Conservation (phyloP, 2,329 filamentous ascomycete genomes). For the Fusarium papillatum region DNA sequence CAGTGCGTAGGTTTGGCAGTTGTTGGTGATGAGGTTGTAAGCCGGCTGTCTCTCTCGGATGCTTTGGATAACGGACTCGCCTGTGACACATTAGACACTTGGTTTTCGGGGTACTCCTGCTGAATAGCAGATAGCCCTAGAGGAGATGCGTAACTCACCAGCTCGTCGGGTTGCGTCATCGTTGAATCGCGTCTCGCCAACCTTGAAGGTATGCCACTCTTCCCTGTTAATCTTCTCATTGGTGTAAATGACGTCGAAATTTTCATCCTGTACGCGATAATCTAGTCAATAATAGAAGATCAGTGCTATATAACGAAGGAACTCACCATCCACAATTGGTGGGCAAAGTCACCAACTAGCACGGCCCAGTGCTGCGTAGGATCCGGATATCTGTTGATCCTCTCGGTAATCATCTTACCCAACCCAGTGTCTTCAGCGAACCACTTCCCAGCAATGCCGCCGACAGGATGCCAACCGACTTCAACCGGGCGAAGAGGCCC, state of each 20-base stretch:
- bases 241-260: slow-evolving; percentile 69
- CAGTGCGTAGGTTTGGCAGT: slow-evolving; percentile 70
- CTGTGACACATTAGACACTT: slow-evolving; percentile 40
- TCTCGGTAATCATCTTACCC: slow-evolving; percentile 68
- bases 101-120: not conserved
- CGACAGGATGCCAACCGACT: slow-evolving; percentile 72
- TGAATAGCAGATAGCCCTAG: not conserved
- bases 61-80: slow-evolving; percentile 65
- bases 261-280: too few species aligned
- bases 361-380: slow-evolving; percentile 73
- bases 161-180: slow-evolving; percentile 65
- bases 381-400: slow-evolving; percentile 67
- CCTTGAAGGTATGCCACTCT: slow-evolving; percentile 64
- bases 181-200: slow-evolving; percentile 67
- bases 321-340: slow-evolving; percentile 74
- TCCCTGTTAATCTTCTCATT: slow-evolving; percentile 61
- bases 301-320: too few species aligned
- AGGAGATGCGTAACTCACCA: slow-evolving; percentile 49
- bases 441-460: slow-evolving; percentile 69
- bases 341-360: slow-evolving; percentile 66
- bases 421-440: slow-evolving; percentile 68
- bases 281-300: too few species aligned
- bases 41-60: slow-evolving; percentile 62
- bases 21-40: slow-evolving; percentile 72
- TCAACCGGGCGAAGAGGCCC: slow-evolving; percentile 56